Evolutionary conservation across 78 protist genomes (phyloP), one percentile per base, ranked within the genome.

Genomic region (Bodo saltans): DNA sequence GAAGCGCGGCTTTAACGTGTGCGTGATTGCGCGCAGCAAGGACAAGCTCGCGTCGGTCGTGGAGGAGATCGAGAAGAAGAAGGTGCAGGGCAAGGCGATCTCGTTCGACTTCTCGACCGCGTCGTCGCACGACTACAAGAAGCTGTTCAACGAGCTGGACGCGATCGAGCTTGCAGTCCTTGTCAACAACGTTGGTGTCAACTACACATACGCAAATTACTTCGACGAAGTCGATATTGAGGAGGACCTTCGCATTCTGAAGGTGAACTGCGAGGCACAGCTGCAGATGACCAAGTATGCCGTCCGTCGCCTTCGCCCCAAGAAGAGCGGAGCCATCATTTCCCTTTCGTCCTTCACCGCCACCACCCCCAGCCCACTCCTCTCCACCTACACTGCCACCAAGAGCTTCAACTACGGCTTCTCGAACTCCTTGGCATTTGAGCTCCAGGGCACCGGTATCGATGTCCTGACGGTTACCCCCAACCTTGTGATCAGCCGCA

Each of bases 161-260:
- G 29, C 40, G 47, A 25, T 71, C 28, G 84, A 75, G 28, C 37
- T 88, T n/a, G 72, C 78, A 53, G 83, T 84, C 28, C 68, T 84
- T 30, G 52, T 88, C 28, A 88, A 88, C 83, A 88, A 88, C 81
- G 90, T 88, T 21, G 90, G 89, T 4, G 29, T 87, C 33, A 74
- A 67, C 78, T 67, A 67, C 74, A 11, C 86, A 23, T 11, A 35
- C 29, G 86, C 86, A 47, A 34, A 32, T 3, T n/a, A 0, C 76
- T 68, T 26, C 78, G 60, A 53, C 35, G 82, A 85, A 33, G 8
- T 21, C 34, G 4, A 72, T 11, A 75, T 47, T 2, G 86, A 78
- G 40, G 33, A 68, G 33, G 40, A 34, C 30, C 23, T 27, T 11
- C 0, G 60, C 60, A 21, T 80, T 27, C 72, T 70, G 12, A 17